A percentile compares a stretch with the other conserved stretches of the same genome.
Evolutionary conservation across 768 basidiomycete species (phyloP).

Genomic region (Trametes gibbosa): DNA sequence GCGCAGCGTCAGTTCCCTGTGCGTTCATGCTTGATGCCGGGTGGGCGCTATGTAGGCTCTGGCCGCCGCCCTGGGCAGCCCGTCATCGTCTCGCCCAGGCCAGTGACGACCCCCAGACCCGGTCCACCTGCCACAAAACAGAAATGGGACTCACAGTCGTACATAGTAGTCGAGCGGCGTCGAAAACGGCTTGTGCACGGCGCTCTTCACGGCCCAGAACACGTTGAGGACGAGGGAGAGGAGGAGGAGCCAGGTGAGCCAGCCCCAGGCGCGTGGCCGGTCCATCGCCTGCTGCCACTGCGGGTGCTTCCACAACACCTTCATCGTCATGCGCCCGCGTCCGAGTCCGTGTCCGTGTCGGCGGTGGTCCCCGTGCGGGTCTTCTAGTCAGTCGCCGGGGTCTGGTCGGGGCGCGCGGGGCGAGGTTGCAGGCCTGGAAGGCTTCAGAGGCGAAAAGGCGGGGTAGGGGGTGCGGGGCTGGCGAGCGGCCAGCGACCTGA

Average conservation of each 20-base stretch:
- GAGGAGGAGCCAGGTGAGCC: constrained; percentile 4
- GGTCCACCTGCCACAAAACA: not conserved
- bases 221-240: constrained; percentile 9
- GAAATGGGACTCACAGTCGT: constrained; percentile 10
- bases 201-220: constrained; percentile 2
- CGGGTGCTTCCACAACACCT: not conserved
- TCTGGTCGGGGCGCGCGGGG: too few relatives aligned
- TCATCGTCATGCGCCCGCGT: not conserved
- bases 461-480: too few relatives aligned
- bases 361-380: not conserved
- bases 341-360: not conserved
- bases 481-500: too few relatives aligned
- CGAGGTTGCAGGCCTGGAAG: too few relatives aligned
- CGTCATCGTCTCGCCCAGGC: too few relatives aligned
- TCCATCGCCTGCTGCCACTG: not conserved
- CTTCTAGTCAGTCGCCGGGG: not conserved
- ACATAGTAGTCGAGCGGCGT: constrained; percentile 3
- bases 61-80: too few relatives aligned
- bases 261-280: constrained; percentile 1
- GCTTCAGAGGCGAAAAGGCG: too few relatives aligned
- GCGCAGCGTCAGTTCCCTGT: too few relatives aligned
- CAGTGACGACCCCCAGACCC: too few relatives aligned
- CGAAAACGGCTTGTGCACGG: not conserved
- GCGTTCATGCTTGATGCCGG: too few relatives aligned
- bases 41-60: too few relatives aligned